Conservation (phyloP, 495 filamentous ascomycete species). For the Podospora didyma region DNA sequence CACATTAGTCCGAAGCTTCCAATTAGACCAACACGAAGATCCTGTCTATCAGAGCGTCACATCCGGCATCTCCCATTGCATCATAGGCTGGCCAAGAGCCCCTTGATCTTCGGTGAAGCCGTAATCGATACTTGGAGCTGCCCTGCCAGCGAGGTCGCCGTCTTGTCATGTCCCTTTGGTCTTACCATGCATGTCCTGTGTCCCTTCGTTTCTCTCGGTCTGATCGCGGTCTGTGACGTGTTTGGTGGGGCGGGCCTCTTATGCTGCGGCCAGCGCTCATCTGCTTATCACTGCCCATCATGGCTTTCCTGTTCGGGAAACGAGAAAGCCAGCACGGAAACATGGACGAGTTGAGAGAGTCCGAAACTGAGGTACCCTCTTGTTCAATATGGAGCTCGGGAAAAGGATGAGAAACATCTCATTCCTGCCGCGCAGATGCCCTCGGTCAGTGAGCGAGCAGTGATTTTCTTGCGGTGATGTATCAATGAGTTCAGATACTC, state of each 20-base stretch:
- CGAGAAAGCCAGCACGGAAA: background rate
- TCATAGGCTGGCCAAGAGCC: too few species aligned
- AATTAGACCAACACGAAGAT: too few species aligned
- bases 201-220: slow-evolving; percentile 2
- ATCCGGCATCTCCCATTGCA: too few species aligned
- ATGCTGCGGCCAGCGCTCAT: slow-evolving; percentile 19
- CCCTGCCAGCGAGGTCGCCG: background rate
- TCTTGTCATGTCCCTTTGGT: background rate
- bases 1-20: too few species aligned
- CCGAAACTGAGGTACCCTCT: background rate
- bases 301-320: slow-evolving; percentile 12
- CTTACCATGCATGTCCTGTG: background rate
- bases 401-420: too few species aligned
- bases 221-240: slow-evolving; percentile 24
- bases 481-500: background rate
- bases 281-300: slow-evolving; percentile 14
- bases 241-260: slow-evolving; percentile 25
- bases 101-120: too few species aligned
- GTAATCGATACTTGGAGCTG: too few species aligned
- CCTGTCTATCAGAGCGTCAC: too few species aligned
- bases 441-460: too few species aligned
- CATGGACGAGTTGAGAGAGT: background rate
- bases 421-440: too few species aligned
- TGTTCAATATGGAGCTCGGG: too few species aligned
- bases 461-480: too few species aligned